Conservation (phyloP, 2,329 filamentous ascomycete genomes). For the Botrytis fragariae region DNA sequence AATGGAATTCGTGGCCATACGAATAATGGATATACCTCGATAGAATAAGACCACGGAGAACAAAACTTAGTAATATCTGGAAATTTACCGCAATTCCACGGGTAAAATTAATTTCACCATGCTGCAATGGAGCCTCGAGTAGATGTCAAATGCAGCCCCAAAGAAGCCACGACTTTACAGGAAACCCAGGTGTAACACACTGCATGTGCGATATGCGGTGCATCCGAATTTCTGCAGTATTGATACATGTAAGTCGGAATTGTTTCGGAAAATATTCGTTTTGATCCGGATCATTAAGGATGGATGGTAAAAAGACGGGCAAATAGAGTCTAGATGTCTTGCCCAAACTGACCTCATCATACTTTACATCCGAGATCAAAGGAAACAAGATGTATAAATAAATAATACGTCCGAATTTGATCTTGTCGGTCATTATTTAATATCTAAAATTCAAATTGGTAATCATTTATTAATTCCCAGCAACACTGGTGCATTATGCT, state of each 20-base stretch:
- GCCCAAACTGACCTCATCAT: background rate
- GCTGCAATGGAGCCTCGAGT: background rate
- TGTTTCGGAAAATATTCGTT: slow-evolving; percentile 1
- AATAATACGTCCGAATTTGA: background rate
- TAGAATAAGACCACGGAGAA: background rate
- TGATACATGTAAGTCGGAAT: background rate
- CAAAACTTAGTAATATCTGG: background rate
- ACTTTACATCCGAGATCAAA: background rate
- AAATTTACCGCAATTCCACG: background rate
- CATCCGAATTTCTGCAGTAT: background rate
- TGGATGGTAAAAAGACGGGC: no score
- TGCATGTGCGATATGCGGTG: background rate
- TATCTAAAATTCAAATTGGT: background rate
- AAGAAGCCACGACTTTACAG: background rate
- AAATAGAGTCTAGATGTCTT: no score
- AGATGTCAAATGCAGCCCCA: background rate
- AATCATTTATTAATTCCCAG: background rate
- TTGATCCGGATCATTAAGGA: background rate
- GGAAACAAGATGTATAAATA: background rate
- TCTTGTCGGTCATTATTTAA: background rate
- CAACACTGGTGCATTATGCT: background rate
- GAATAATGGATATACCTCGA: background rate
- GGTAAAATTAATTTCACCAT: background rate
- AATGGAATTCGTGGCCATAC: background rate
- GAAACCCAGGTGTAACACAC: background rate